Base-by-base conservation (phyloP, 73 alveolate genomes). In the Symbiodinium natans region DNA sequence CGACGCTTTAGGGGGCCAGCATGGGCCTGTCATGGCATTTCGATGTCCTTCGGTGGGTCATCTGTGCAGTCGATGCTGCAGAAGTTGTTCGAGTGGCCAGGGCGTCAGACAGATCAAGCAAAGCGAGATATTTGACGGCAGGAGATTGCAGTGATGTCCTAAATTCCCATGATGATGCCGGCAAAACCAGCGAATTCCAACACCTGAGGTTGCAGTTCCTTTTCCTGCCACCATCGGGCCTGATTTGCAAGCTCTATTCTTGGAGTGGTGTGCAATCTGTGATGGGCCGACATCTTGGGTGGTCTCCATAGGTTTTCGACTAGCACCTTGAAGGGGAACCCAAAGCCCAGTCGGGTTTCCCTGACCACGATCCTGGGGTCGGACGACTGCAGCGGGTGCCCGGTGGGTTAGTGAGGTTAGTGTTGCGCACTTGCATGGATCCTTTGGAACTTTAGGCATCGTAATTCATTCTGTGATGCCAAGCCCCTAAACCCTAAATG, bases 141-240 rank as follows among this genome's bases (percentile, higher is more conserved):
- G 8, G 63, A 17, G 63, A 10, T 48, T 48, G 63, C 17, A 8
- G 8, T 48, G 8, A 10, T 48, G 8, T 48, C 23, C 23, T 48
- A 17, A 10, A 17, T 48, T 48, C 23, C 8, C 23, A 10, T 48
- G 63, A 8, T 48, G 8, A 8, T 10, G 17, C 8, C 8, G 63
- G 63, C 63, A 48, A 17, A 48, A 48, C 23, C 23, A 10, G 63
- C 23, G 63, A 48, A 8, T 17, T 48, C 77, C 77, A 3, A 6
- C 8, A 21, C 43, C 41, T n/a, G 41, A 87, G 94, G 95, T 71
- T 88, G 85, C 95, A 88, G 86, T 88, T 88, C 43, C 95, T 88
- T 63, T 88, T 88, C 86, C 86, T 88, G 86, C 95, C 95, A 40
- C 95, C 95, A 3, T 88, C 95, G 86, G 95, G 95, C 2, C 95